phyloP scores from a whole-genome alignment of 2,329 filamentous ascomycete species.

The Arthrobotrys entomopaga region DNA sequence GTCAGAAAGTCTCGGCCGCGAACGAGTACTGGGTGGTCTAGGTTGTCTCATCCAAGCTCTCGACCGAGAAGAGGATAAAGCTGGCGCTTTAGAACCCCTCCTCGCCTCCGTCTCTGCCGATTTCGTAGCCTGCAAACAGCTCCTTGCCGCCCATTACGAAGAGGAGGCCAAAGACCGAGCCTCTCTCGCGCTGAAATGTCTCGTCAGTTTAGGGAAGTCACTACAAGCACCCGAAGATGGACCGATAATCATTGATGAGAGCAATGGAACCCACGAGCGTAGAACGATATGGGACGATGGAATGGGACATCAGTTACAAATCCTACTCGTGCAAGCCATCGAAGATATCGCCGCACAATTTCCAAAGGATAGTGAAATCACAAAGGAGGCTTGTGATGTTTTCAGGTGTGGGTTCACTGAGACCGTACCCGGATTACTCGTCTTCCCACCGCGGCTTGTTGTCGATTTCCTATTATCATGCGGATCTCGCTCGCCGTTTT shows the following conservation, averaged over 20 bases:
- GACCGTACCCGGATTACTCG: conserved; percentile 77
- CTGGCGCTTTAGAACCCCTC: conserved; percentile 69
- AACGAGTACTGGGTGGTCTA: conserved; percentile 78
- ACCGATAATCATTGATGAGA: conserved; percentile 73
- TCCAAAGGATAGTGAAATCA: conserved; percentile 72
- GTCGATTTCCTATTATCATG: conserved; percentile 73
- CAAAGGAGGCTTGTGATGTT: conserved; percentile 77
- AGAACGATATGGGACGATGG: conserved; percentile 66
- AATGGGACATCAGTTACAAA: conserved; percentile 66
- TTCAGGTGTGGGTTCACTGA: conserved; percentile 81
- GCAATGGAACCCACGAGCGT: conserved; percentile 60
- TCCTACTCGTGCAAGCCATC: conserved; percentile 67
- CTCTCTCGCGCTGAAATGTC: conserved; percentile 71
- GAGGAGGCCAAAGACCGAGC: conserved; percentile 62
- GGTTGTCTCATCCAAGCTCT: conserved; percentile 79
- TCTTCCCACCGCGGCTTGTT: conserved; percentile 74
- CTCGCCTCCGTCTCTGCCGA: conserved; percentile 73
- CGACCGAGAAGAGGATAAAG: conserved; percentile 68
- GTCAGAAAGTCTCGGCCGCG: conserved; percentile 75
- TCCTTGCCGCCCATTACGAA: conserved; percentile 56
- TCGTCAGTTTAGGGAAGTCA: conserved; percentile 76
- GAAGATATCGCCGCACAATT: conserved; percentile 68
- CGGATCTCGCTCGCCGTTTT: conserved; percentile 70
- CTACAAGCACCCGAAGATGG: conserved; percentile 75
- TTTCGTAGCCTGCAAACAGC: conserved; percentile 63